Evolutionary conservation across 1,284 basidiomycete genomes (phyloP).

Genomic region (Earliella scabrosa): DNA sequence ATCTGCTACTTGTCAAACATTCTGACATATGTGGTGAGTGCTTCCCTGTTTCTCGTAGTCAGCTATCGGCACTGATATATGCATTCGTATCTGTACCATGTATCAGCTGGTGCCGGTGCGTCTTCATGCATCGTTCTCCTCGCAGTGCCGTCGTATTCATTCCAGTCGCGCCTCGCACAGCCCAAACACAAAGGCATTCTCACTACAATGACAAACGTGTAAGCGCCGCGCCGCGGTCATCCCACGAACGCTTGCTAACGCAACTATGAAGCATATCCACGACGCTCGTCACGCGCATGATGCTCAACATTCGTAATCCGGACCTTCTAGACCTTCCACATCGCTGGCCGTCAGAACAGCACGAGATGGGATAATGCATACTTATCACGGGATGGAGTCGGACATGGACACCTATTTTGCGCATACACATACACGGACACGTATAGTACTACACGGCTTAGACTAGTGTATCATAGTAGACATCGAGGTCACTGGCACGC

Average conservation of each 20-base stretch:
- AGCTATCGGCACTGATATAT: not conserved
- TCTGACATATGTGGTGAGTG: slow-evolving; percentile 7
- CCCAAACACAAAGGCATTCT: slow-evolving; percentile 14
- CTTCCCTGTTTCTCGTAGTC: not conserved
- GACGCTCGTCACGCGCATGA: slow-evolving; percentile 13
- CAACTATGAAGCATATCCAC: slow-evolving; percentile 6
- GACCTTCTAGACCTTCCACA: slow-evolving; percentile 13
- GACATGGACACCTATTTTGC: not conserved
- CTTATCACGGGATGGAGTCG: no score
- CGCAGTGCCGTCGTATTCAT: not conserved
- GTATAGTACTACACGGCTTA: not conserved
- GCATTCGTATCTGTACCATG: not conserved
- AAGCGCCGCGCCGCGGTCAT: no score
- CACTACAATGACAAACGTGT: slow-evolving; percentile 17
- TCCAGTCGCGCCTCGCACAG: not conserved
- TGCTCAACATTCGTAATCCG: slow-evolving; percentile 22
- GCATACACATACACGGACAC: not conserved
- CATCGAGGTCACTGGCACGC: no score
- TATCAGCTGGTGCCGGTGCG: slow-evolving; percentile 5
- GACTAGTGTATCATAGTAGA: not conserved
- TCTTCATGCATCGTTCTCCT: not conserved
- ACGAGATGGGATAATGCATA: not conserved
- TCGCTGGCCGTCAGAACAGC: slow-evolving; percentile 8
- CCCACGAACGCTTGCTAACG: no score
- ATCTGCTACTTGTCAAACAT: slow-evolving; percentile 12